Conservation (phyloP, 768 basidiomycete genomes). For the Tephrocybe sp. region DNA sequence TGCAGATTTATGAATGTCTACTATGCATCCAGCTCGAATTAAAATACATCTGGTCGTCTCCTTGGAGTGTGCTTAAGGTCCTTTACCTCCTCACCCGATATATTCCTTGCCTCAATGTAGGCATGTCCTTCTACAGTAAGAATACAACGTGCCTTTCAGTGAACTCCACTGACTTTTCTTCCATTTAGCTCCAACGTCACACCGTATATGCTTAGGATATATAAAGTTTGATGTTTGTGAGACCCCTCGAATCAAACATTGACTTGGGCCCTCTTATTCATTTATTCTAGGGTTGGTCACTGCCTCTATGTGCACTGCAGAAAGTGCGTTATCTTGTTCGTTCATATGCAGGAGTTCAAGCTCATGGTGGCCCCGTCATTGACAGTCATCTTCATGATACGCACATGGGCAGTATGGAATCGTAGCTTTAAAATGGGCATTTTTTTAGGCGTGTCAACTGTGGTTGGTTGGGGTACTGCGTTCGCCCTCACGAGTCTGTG, state of each 20-base stretch:
- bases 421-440: conserved; percentile 9
- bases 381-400: conserved; percentile 21
- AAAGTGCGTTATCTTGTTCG: conserved; percentile 3
- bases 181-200: no score
- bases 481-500: conserved; percentile 10
- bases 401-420: conserved; percentile 24
- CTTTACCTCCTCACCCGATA: not conserved
- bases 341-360: not conserved
- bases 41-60: not conserved
- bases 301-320: conserved; percentile 1
- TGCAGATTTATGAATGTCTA: no score
- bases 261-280: not conserved
- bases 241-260: not conserved
- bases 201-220: not conserved
- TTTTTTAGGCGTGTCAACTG: conserved; percentile 11
- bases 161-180: not conserved
- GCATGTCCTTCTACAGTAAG: not conserved
- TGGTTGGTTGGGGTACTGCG: conserved; percentile 8
- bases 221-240: not conserved
- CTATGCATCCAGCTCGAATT: not conserved
- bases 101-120: not conserved
- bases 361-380: not conserved
- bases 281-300: not conserved
- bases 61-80: not conserved
- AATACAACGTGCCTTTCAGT: not conserved